Conservation (phyloP, 495 filamentous ascomycete species). For the Pyrenopolyporus hunteri region DNA sequence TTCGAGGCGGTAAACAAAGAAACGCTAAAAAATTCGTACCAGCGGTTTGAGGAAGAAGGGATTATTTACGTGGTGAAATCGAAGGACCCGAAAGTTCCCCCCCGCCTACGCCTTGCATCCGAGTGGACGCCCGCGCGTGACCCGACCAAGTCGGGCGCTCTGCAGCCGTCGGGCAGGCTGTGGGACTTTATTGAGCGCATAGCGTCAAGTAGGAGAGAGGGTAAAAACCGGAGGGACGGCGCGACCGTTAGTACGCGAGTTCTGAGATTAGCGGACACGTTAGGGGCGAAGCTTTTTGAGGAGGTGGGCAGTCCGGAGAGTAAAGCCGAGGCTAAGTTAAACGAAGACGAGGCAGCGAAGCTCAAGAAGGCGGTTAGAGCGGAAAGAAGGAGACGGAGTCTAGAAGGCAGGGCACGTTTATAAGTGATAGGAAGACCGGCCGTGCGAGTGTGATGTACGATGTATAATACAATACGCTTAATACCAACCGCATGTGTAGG, state of each 20-base stretch:
- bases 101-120: conserved; percentile 68
- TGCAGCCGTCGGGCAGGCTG: conserved; percentile 72
- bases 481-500: neutral
- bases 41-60: conserved; percentile 87
- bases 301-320: conserved; percentile 44
- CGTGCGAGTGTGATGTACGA: no score
- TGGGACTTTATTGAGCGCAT: conserved; percentile 94
- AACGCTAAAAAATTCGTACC: conserved; percentile 89
- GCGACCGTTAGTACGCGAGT: conserved; percentile 88
- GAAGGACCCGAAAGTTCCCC: conserved; percentile 62
- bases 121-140: conserved; percentile 82
- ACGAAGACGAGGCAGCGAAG: conserved; percentile 48
- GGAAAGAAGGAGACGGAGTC: conserved; percentile 47
- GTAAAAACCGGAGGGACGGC: conserved; percentile 92
- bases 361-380: conserved; percentile 45
- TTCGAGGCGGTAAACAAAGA: conserved; percentile 99
- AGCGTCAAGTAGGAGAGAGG: conserved; percentile 79
- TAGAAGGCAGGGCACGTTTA: conserved; percentile 57
- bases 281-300: conserved; percentile 57
- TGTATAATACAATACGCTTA: conserved; percentile 4
- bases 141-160: conserved; percentile 55
- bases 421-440: no score
- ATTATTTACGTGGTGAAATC: conserved; percentile 76
- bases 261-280: conserved; percentile 69
- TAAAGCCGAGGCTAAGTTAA: conserved; percentile 45